These are phyloP conservation scores for Lasiosphaeris hirsuta DNA, from an alignment of 495 filamentous ascomycete species.

Conservation along the genomic window DNA sequence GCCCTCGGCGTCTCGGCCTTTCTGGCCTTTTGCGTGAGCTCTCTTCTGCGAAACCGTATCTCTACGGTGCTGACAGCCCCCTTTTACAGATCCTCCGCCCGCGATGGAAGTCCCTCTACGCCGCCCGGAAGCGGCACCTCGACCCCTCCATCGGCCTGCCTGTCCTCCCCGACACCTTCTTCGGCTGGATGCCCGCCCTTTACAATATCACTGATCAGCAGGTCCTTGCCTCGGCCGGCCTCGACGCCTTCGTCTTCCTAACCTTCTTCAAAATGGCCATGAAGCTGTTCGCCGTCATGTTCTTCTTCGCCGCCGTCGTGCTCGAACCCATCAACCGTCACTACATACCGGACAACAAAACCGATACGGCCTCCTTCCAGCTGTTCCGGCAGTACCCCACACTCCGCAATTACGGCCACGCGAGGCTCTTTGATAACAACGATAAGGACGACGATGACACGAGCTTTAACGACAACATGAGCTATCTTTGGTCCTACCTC, in stretches of 20 bases:
- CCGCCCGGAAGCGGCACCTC: slow-evolving; percentile 72
- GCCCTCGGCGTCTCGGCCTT: slow-evolving; percentile 50
- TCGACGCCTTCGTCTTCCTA: slow-evolving; percentile 95
- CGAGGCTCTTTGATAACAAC: not conserved
- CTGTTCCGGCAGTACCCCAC: slow-evolving; percentile 15
- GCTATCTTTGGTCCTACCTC: slow-evolving; percentile 91
- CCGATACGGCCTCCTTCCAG: not conserved
- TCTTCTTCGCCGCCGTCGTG: slow-evolving; percentile 74
- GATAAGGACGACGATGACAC: slow-evolving; percentile 26
- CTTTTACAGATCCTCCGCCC: slow-evolving; percentile 64
- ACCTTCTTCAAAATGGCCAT: slow-evolving; percentile 93
- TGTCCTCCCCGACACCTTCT: slow-evolving; percentile 77
- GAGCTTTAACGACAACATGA: slow-evolving; percentile 33
- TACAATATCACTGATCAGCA: slow-evolving; percentile 86
- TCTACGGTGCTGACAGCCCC: not conserved
- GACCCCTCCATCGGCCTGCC: slow-evolving; percentile 72
- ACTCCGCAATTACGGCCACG: slow-evolving; percentile 7
- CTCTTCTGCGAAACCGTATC: not conserved
- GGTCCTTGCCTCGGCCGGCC: slow-evolving; percentile 81
- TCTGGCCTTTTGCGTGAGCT: slow-evolving; percentile 50
- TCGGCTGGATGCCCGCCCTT: slow-evolving; percentile 93
- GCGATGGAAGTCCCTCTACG: slow-evolving; percentile 90
- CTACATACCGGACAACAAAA: slow-evolving; percentile 34
- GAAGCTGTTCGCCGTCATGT: slow-evolving; percentile 71
- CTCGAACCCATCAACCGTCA: slow-evolving; percentile 82